A percentile compares a stretch with the other conserved stretches of the same genome.
Conservation (phyloP, 768 basidiomycete species). For the Brasilioporus rufonigricans region DNA sequence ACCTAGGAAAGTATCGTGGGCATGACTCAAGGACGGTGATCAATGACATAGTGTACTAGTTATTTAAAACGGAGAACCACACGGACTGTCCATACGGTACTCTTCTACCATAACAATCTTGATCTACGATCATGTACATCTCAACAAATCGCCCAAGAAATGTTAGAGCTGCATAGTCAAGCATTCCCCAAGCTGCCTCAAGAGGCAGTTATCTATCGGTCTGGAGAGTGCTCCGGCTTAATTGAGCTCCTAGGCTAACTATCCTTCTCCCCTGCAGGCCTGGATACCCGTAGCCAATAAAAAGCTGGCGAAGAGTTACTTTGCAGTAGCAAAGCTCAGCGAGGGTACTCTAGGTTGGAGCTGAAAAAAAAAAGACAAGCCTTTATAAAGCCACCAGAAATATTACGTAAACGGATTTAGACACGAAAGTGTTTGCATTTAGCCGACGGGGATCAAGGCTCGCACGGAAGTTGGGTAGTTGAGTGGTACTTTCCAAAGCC, state of each 20-base stretch:
- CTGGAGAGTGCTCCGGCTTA: slow-evolving; percentile 76
- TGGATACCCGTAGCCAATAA: slow-evolving; percentile 52
- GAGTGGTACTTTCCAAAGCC: slow-evolving; percentile 62
- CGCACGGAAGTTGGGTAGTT: slow-evolving; percentile 36
- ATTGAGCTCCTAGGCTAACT: slow-evolving; percentile 50
- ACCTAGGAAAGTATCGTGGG: background rate
- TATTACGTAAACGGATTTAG: background rate
- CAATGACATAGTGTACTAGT: background rate
- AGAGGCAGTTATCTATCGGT: slow-evolving; percentile 35
- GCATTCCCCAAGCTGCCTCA: slow-evolving; percentile 49
- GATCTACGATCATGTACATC: background rate
- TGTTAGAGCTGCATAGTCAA: slow-evolving; percentile 79
- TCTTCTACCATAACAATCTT: background rate
- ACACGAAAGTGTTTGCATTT: no score
- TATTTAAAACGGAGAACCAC: background rate
- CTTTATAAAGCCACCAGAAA: background rate
- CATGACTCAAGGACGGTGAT: background rate
- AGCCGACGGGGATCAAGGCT: no score
- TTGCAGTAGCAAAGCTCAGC: slow-evolving; percentile 31
- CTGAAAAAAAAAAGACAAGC: background rate
- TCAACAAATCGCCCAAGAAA: slow-evolving; percentile 3
- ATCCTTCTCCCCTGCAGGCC: slow-evolving; percentile 43
- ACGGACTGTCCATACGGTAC: background rate
- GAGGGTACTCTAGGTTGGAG: slow-evolving; percentile 12
- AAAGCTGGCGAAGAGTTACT: slow-evolving; percentile 55